Conservation (phyloP, 306 rosid species). For the Delonix regia region DNA sequence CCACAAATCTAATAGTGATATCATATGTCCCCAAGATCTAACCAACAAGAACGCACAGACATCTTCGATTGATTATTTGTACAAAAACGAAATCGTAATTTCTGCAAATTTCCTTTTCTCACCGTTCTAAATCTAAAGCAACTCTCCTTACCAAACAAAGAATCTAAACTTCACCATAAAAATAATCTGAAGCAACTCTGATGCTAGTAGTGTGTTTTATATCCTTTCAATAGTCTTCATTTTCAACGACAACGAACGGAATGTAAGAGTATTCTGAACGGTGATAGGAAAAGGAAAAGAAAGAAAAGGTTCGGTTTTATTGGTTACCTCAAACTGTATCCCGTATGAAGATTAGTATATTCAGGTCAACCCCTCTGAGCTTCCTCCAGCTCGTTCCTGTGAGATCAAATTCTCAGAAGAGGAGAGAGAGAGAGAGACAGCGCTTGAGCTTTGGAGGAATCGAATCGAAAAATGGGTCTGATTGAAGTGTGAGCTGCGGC, state of each 20-base stretch:
- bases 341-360: neutral
- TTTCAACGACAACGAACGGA: neutral
- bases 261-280: neutral
- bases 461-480: slow-evolving; percentile 7
- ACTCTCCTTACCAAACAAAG: neutral
- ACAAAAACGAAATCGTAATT: neutral
- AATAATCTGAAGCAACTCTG: neutral
- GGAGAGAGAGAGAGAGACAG: neutral
- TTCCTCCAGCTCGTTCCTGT: neutral
- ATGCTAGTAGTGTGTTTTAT: neutral
- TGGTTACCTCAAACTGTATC: slow-evolving; percentile 14
- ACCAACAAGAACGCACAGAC: neutral
- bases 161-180: too few species aligned
- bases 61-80: neutral
- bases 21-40: neutral
- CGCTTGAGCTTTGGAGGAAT: slow-evolving; percentile 23
- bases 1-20: neutral
- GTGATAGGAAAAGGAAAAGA: neutral
- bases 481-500: neutral
- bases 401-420: neutral
- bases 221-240: neutral
- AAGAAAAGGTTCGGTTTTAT: neutral
- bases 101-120: neutral
- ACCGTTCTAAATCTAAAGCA: neutral
- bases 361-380: neutral